Base-by-base conservation (phyloP, 306 rosid genomes). In the Nissolia schottii region DNA sequence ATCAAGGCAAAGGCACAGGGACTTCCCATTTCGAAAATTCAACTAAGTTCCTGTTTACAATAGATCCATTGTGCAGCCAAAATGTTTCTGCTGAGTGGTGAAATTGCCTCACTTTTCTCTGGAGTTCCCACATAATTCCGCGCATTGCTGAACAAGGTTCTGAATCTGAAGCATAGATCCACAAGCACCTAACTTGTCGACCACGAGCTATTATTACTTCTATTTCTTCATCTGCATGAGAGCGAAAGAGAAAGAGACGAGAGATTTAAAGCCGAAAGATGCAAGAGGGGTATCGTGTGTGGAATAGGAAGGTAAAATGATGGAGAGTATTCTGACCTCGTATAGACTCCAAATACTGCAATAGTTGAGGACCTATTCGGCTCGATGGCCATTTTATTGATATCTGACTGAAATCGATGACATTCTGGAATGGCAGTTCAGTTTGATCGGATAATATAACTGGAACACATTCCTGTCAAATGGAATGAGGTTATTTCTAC, bases 351-450 rank as follows among this genome's bases (percentile, higher is more conserved):
- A 93, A 83, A 76, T 94, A 94, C 79, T 89, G 87, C 88, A 94
- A 74, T 15, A 94, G 83, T 81, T 91, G 87, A 0, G 90, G 88
- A 55, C 97, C 96, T 66, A 83, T 87, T 75, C 81, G 83, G 73
- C 73, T 87, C 28, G 95, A 89, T 56, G 98, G 98, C 98, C 98
- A 94, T 80, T 94, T 94, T 75, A 94, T 91, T 37, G 94, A 94
- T 76, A 94, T 91, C 83, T 81, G 90, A 59, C 83, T 78, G 76
- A 87, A 94, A 74, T 91, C 98, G 6, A 94, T 74, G 67, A 89
- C 90, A 80, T 91, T 94, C 83, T 94, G 98, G 82, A 94, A 91
- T 23, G 98, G 98, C 57, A 94, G 75, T 77, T 94, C 97, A 50
- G 64, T 76, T 74, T 86, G 91, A 87, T 91, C 98, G 7, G 97